phyloP scores from a whole-genome alignment of 176 grass and related monocot genomes.

The Ananas comosus region DNA sequence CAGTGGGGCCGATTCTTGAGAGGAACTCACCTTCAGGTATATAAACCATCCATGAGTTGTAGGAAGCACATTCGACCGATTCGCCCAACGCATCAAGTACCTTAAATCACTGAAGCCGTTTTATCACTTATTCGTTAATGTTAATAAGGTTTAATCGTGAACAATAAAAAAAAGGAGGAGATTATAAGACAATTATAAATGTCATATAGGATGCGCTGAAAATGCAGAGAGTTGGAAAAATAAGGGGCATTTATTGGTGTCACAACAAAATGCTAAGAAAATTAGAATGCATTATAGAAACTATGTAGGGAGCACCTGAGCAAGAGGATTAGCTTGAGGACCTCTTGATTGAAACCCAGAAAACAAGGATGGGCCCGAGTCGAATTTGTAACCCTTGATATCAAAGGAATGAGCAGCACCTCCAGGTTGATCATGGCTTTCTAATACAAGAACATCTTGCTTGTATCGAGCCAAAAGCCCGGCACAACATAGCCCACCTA shows the following conservation, averaged over 20 bases:
- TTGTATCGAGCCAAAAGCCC: slow-evolving; percentile 77
- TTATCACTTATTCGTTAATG: slow-evolving; percentile 6
- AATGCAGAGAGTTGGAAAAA: too few relatives aligned
- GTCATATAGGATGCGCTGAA: too few relatives aligned
- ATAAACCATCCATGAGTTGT: slow-evolving; percentile 99
- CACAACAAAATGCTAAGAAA: too few relatives aligned
- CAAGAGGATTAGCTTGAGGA: slow-evolving; percentile 82
- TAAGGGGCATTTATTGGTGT: too few relatives aligned
- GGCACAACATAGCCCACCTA: slow-evolving; percentile 80
- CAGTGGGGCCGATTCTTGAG: slow-evolving; percentile 72
- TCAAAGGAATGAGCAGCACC: slow-evolving; percentile 93
- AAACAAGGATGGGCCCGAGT: slow-evolving; percentile 91
- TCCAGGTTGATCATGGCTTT: slow-evolving; percentile 81
- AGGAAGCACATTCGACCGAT: slow-evolving; percentile 56
- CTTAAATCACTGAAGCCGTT: slow-evolving; percentile 27
- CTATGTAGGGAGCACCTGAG: slow-evolving; percentile 33
- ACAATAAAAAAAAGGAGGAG: background rate
- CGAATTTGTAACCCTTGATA: slow-evolving; percentile 88
- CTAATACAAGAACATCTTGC: slow-evolving; percentile 79
- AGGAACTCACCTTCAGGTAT: slow-evolving; percentile 80
- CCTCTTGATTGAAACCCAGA: slow-evolving; percentile 90
- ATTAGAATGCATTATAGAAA: too few relatives aligned
- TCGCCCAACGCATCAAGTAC: slow-evolving; percentile 88
- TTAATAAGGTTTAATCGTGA: background rate
- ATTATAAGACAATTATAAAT: too few relatives aligned